Percentiles rank a stretch among this genome's conserved stretches.
phyloP scores from a whole-genome alignment of 352 stramenopile genomes.

The Phytophthora melonis region DNA sequence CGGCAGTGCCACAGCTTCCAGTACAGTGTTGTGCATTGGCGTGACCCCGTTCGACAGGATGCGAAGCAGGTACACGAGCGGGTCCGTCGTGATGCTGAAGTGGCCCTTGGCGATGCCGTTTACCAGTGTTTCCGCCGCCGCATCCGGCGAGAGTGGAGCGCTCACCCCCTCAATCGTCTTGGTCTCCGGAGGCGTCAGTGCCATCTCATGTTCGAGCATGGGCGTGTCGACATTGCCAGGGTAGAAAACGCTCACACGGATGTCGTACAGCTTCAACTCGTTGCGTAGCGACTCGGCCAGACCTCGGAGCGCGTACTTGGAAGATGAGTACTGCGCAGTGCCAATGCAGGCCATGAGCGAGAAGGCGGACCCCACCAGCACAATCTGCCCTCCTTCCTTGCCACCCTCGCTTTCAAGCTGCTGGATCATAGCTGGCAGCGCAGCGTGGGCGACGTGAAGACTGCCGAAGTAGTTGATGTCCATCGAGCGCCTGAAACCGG shows the following conservation, averaged over 20 bases:
- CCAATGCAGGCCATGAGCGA: constrained; percentile 64
- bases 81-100: constrained; percentile 67
- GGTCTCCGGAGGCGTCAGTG: constrained; percentile 49
- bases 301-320: constrained; percentile 66
- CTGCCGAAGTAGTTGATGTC: constrained; percentile 74
- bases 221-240: constrained; percentile 61
- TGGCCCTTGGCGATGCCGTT: constrained; percentile 48
- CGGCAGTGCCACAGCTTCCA: constrained; percentile 48
- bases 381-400: constrained; percentile 42
- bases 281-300: constrained; percentile 67
- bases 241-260: constrained; percentile 55
- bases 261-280: constrained; percentile 49
- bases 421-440: constrained; percentile 55
- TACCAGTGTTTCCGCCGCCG: constrained; percentile 46
- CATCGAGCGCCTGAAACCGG: constrained; percentile 50
- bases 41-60: constrained; percentile 57
- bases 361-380: constrained; percentile 57
- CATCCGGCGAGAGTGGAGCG: constrained; percentile 32
- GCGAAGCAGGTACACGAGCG: constrained; percentile 51
- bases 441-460: constrained; percentile 54
- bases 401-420: constrained; percentile 30
- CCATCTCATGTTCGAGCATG: constrained; percentile 47
- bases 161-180: constrained; percentile 55
- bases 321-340: constrained; percentile 46
- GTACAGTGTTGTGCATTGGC: constrained; percentile 48